These are phyloP conservation scores for Wallacemonas sp. DNA, from an alignment of 208 protist genomes.

Conservation along the genomic window DNA sequence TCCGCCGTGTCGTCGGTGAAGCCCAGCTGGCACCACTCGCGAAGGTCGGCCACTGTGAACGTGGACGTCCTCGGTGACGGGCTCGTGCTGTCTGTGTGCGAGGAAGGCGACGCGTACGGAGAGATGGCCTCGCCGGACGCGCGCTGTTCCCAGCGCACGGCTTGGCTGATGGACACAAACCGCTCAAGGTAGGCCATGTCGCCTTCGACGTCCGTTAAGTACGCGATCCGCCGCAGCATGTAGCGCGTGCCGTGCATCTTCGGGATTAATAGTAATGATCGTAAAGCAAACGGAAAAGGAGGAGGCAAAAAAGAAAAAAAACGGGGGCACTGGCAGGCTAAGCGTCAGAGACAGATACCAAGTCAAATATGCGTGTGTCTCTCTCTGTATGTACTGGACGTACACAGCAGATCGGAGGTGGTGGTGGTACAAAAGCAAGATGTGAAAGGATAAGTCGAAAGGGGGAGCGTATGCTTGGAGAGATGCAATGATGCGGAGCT, in stretches of 20 bases:
- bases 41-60: constrained; percentile 20
- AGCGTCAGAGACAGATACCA: no score
- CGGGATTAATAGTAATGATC: constrained; percentile 6
- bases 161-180: constrained; percentile 50
- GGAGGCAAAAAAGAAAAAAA: not conserved
- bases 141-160: constrained; percentile 18
- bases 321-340: no score
- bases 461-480: no score
- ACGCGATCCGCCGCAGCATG: constrained; percentile 43
- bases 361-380: no score
- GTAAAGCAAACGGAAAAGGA: not conserved
- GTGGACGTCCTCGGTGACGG: not conserved
- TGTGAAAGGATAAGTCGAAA: not conserved
- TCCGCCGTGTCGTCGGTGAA: constrained; percentile 54
- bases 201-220: constrained; percentile 91
- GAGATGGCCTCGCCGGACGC: no score
- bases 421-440: not conserved
- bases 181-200: constrained; percentile 79
- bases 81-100: constrained; percentile 1
- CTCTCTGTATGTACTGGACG: not conserved
- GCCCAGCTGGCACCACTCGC: constrained; percentile 26
- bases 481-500: no score
- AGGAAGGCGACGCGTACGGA: no score
- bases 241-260: constrained; percentile 34
- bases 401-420: no score